These are phyloP conservation scores for Aspergillus steynii DNA, from an alignment of 495 filamentous ascomycete species.

Conservation along the genomic window DNA sequence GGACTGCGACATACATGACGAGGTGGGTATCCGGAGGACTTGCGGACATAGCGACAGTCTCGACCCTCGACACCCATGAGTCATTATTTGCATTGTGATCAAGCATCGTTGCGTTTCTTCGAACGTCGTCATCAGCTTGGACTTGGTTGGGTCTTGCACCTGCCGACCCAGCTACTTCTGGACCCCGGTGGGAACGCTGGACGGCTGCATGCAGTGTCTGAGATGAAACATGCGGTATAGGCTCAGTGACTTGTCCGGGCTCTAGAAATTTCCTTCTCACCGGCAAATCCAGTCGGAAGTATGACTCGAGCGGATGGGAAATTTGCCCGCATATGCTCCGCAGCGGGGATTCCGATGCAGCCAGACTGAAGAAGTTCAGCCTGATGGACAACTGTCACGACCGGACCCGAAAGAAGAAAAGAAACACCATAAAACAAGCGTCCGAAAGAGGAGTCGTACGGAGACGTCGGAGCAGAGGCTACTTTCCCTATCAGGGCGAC, in stretches of 20 bases:
- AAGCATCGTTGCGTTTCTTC: neutral
- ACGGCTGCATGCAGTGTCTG: neutral
- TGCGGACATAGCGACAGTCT: neutral
- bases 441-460: neutral
- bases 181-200: too few species aligned
- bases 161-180: too few species aligned
- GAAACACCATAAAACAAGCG: too few species aligned
- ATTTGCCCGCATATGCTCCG: constrained; percentile 2
- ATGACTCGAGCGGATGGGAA: neutral
- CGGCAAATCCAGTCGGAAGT: neutral
- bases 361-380: neutral
- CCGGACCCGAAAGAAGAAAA: neutral
- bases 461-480: neutral
- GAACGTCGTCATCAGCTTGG: neutral
- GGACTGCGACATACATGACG: neutral
- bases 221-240: neutral
- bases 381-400: constrained; percentile 1
- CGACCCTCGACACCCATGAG: neutral
- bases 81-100: neutral
- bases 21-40: neutral
- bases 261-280: neutral
- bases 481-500: neutral
- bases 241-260: neutral
- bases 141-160: neutral
- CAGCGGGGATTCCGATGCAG: neutral